phyloP scores from a whole-genome alignment of 208 protist species.

The Leishmania amazonensis region DNA sequence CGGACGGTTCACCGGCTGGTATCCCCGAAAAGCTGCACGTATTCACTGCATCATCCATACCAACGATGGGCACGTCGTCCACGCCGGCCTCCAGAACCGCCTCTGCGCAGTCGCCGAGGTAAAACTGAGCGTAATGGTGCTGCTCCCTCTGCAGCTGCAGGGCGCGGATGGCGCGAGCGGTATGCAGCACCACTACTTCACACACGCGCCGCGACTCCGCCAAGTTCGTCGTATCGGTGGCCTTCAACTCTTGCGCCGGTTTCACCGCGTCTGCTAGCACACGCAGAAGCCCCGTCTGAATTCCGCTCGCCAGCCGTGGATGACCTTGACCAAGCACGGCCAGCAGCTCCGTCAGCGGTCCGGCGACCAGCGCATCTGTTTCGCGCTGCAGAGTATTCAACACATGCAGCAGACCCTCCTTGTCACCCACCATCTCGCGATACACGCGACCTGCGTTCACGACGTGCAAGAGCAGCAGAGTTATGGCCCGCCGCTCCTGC shows the following conservation, averaged over 20 bases:
- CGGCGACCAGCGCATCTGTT: slow-evolving; percentile 40
- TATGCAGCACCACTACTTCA: slow-evolving; percentile 48
- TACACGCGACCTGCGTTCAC: slow-evolving; percentile 87
- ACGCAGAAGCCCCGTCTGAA: slow-evolving; percentile 68
- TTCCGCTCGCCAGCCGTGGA: slow-evolving; percentile 35
- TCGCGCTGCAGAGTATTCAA: slow-evolving; percentile 56
- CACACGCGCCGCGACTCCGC: background rate
- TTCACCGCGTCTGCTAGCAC: slow-evolving; percentile 36
- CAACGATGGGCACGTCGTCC: slow-evolving; percentile 39
- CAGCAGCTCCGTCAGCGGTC: slow-evolving; percentile 65
- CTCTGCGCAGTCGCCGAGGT: background rate
- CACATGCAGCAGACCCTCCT: slow-evolving; percentile 58
- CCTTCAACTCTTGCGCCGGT: background rate
- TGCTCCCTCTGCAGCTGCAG: slow-evolving; percentile 70
- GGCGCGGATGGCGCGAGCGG: slow-evolving; percentile 55
- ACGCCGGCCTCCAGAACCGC: slow-evolving; percentile 1
- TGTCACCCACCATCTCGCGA: slow-evolving; percentile 87
- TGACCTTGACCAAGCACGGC: slow-evolving; percentile 70
- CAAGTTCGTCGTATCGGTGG: background rate
- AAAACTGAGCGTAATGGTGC: slow-evolving; percentile 44
- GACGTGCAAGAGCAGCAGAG: slow-evolving; percentile 76
- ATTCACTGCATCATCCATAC: slow-evolving; percentile 20
- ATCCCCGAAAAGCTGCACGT: background rate
- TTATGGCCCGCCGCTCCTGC: slow-evolving; percentile 54
- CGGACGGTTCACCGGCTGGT: background rate